These are phyloP conservation scores for Rosa persica DNA, from an alignment of 306 rosid species.

Conservation along the genomic window DNA sequence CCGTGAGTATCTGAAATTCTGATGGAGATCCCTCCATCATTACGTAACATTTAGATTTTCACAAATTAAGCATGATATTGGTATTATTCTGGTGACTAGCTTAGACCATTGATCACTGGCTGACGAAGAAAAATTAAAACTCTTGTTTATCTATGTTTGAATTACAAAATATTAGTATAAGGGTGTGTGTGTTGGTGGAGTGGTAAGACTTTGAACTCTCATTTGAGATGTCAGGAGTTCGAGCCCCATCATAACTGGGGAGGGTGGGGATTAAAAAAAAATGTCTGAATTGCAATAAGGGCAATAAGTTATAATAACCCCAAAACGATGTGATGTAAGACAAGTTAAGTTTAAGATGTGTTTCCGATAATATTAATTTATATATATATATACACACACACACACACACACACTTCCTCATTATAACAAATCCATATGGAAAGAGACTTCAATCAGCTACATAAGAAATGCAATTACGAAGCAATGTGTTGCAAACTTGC, in stretches of 20 bases:
- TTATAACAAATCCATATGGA: background rate
- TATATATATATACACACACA: no score
- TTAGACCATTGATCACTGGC: background rate
- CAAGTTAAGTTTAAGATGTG: no score
- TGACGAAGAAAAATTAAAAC: background rate
- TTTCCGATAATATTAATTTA: no score
- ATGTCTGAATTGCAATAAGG: background rate
- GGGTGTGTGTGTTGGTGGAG: no score
- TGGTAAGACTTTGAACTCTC: no score
- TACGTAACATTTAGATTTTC: background rate
- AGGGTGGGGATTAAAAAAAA: no score
- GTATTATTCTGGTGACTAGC: background rate
- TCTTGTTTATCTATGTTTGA: background rate
- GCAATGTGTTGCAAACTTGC: background rate
- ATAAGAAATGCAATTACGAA: background rate
- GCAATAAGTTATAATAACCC: background rate
- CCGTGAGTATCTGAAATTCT: background rate
- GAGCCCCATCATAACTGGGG: no score
- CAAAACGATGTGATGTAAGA: no score
- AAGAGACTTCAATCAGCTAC: background rate
- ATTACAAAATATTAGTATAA: no score
- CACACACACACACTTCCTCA: no score
- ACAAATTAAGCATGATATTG: background rate
- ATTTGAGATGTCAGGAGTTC: no score
- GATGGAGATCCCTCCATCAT: background rate